Base-by-base conservation (phyloP, 2,329 filamentous ascomycete species). In the Fusarium sp. region DNA sequence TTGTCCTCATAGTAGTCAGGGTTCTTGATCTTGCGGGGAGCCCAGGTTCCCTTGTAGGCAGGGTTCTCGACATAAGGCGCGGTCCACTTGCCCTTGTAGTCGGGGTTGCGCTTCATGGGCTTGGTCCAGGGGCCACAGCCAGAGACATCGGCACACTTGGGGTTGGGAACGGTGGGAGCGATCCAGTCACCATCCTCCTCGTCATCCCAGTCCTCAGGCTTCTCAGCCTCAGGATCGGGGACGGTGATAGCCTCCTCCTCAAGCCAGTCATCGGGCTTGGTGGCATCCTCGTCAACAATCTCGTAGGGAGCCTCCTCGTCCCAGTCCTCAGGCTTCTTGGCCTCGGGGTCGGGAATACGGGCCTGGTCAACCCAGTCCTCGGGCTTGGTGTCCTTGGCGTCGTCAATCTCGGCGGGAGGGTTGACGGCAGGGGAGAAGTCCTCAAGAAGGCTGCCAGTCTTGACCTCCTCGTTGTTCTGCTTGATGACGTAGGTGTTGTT, bases 131-230 rank as follows among this genome's bases (percentile, higher is more conserved):
- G 89, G 77, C 96, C 96, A 81, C 96, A 98, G 78, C 96, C 96
- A 84, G 95, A 94, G 73, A 85, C 92, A 64, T 98, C 95, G 71
- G 90, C 89, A 79, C 96, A 98, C 89, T 97, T 97, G 82, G 95
- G 92, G 89, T 99, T 98, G 80, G 93, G 88, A 60, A 99, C 89
- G 60, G 90, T 93, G 63, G 95, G 96, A 57, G 94, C 84, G 73
- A 97, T 82, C 93, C 94, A 99, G 85, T 99, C 96, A 81, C 96
- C 96, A 81, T 99, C 96, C 85, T 99, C 96, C 85, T 99, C 96
- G 65, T 99, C 95, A 83, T 97, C 95, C 96, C 96, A 99, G 80
- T 98, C 96, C 84, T 97, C 94, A 69, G 96, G 96, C 91, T 98
- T 99, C 85, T 92, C 86, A 56, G 95, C 93, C 84, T 97, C 93